phyloP scores from a whole-genome alignment of 1,139 yeast genomes.

The Suhomyces panamericanus region DNA sequence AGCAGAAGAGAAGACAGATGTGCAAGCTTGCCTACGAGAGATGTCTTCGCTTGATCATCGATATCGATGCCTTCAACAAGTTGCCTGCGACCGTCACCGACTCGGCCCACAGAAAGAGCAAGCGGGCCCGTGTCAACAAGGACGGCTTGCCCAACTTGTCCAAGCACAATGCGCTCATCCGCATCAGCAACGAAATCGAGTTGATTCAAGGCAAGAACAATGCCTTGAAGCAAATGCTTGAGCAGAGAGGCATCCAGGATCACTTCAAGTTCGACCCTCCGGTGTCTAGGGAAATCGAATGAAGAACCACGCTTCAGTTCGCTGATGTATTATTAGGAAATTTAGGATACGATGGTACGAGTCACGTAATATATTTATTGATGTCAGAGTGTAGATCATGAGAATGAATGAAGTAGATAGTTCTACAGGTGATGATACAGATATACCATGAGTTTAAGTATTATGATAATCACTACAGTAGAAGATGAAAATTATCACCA shows the following conservation, averaged over 20 bases:
- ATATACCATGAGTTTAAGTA: too few species aligned
- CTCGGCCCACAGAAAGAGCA: constrained; percentile 32
- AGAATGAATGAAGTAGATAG: too few species aligned
- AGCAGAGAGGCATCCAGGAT: constrained; percentile 16
- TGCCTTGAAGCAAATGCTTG: constrained; percentile 25
- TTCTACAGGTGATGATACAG: too few species aligned
- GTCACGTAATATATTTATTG: not conserved
- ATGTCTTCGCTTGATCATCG: constrained; percentile 43
- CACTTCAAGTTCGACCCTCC: constrained; percentile 14
- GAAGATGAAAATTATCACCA: too few species aligned
- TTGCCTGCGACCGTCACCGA: constrained; percentile 23
- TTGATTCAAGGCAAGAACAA: constrained; percentile 39
- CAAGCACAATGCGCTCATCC: constrained; percentile 48
- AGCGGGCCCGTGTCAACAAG: constrained; percentile 44
- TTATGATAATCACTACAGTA: too few species aligned
- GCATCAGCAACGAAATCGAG: constrained; percentile 43
- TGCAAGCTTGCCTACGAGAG: constrained; percentile 67
- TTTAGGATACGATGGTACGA: constrained; percentile 4
- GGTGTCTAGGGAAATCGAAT: constrained; percentile 9
- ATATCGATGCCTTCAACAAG: constrained; percentile 42
- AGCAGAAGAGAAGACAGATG: constrained; percentile 69
- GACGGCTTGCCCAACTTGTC: constrained; percentile 50
- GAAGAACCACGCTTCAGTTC: constrained; percentile 2
- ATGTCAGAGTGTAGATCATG: not conserved
- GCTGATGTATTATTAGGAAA: constrained; percentile 8